phyloP scores from a whole-genome alignment of 768 basidiomycete species.

The Tremella fuciformis region DNA sequence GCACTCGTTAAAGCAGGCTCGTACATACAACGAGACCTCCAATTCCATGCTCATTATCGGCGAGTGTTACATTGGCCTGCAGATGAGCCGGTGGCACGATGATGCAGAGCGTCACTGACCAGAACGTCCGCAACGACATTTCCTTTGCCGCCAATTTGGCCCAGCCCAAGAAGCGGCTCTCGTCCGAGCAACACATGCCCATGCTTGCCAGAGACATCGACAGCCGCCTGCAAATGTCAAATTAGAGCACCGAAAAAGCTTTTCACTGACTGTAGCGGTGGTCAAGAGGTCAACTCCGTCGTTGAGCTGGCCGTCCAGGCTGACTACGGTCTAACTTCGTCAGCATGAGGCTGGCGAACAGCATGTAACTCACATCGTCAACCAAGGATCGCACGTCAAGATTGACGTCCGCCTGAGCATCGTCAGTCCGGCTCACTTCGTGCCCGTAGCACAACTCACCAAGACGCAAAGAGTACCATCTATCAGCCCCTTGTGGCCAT shows the following conservation, averaged over 20 bases:
- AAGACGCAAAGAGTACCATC: background rate
- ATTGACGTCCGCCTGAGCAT: background rate
- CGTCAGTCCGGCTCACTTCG: background rate
- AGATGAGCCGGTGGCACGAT: background rate
- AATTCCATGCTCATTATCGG: background rate
- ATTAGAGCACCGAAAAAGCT: background rate
- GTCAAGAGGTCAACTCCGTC: background rate
- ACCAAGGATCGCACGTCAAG: too few relatives aligned
- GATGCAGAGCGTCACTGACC: background rate
- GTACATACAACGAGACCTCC: too few relatives aligned
- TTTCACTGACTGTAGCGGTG: background rate
- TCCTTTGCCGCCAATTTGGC: background rate
- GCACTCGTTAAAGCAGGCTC: too few relatives aligned
- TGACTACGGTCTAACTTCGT: background rate
- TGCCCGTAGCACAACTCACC: background rate
- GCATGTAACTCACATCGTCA: background rate
- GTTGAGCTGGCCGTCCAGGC: background rate
- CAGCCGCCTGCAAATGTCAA: background rate
- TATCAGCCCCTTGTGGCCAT: slow-evolving; percentile 3
- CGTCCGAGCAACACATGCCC: background rate
- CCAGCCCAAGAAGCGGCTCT: background rate
- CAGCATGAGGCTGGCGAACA: background rate
- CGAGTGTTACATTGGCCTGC: background rate
- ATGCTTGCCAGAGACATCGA: slow-evolving; percentile 1
- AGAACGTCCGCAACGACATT: slow-evolving; percentile 1